Conservation (phyloP, 192 early-diverging fungal species). For the Phlyctochytrium arcticum region DNA sequence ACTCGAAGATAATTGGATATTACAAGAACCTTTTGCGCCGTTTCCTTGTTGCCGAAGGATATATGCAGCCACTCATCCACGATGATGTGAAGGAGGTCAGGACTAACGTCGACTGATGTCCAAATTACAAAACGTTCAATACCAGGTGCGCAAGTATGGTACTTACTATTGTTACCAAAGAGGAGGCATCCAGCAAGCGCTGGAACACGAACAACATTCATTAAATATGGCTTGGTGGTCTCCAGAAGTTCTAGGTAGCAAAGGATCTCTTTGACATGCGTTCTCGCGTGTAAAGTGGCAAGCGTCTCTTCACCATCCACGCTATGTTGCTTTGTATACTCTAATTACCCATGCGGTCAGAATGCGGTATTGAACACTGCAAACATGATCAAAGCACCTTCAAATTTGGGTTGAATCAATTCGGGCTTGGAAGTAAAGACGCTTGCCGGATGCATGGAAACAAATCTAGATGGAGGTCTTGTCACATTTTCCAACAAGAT, state of each 20-base stretch:
- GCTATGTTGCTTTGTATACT: slow-evolving; percentile 14
- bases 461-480: slow-evolving; percentile 36
- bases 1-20: slow-evolving; percentile 47
- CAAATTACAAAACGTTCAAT: neutral
- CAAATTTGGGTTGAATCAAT: slow-evolving; percentile 33
- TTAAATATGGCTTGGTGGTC: slow-evolving; percentile 63
- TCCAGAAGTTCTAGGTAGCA: slow-evolving; percentile 62
- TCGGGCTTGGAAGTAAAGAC: slow-evolving; percentile 57
- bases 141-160: neutral
- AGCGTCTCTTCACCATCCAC: slow-evolving; percentile 35
- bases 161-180: slow-evolving; percentile 55
- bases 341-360: neutral
- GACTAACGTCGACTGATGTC: slow-evolving; percentile 52
- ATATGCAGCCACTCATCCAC: slow-evolving; percentile 57
- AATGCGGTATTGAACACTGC: too few species aligned
- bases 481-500: too few species aligned
- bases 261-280: slow-evolving; percentile 44
- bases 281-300: slow-evolving; percentile 25
- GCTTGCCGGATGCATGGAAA: slow-evolving; percentile 61
- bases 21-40: slow-evolving; percentile 38
- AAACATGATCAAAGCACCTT: slow-evolving; percentile 6
- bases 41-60: slow-evolving; percentile 36
- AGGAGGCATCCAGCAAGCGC: slow-evolving; percentile 52
- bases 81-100: slow-evolving; percentile 49
- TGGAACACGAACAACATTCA: slow-evolving; percentile 57